A percentile compares a stretch with the other conserved stretches of the same genome.
phyloP scores from a whole-genome alignment of 306 rosid species.

The Vigna nakashimae region DNA sequence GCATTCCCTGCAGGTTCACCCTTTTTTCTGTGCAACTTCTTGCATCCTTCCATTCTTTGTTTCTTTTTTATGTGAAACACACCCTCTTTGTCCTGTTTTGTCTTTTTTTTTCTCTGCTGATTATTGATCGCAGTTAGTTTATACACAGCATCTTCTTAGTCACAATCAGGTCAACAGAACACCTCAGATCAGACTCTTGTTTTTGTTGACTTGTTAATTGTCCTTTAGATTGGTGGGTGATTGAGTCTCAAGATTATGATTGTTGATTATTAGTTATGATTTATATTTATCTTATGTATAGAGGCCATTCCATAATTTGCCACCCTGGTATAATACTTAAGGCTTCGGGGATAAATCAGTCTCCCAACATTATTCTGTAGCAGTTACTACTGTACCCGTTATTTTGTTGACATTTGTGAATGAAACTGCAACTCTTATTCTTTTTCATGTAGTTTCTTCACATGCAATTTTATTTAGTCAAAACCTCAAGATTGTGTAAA shows the following conservation, averaged over 20 bases:
- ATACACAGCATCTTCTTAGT: not conserved
- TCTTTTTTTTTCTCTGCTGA: not conserved
- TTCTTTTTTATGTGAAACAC: not conserved
- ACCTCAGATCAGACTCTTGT: not conserved
- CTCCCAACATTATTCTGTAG: not conserved
- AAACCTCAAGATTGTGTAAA: not conserved
- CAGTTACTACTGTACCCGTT: not conserved
- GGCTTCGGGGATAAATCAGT: not conserved
- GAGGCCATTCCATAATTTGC: not conserved
- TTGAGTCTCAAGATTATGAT: not conserved
- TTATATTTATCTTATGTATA: not conserved
- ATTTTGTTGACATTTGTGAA: slow-evolving; percentile 8
- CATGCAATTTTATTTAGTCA: not conserved
- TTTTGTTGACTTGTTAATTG: not conserved
- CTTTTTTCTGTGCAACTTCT: slow-evolving; percentile 1
- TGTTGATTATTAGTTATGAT: not conserved
- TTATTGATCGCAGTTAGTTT: not conserved
- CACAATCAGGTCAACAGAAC: not conserved
- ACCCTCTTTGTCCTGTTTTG: slow-evolving; percentile 6
- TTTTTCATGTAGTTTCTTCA: not conserved
- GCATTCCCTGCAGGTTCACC: not conserved
- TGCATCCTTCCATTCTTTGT: not conserved
- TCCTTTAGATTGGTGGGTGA: not conserved
- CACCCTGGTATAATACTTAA: not conserved
- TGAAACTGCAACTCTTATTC: not conserved